phyloP scores from a whole-genome alignment of 2,329 filamentous ascomycete species.

The Lachnellula suecica region DNA sequence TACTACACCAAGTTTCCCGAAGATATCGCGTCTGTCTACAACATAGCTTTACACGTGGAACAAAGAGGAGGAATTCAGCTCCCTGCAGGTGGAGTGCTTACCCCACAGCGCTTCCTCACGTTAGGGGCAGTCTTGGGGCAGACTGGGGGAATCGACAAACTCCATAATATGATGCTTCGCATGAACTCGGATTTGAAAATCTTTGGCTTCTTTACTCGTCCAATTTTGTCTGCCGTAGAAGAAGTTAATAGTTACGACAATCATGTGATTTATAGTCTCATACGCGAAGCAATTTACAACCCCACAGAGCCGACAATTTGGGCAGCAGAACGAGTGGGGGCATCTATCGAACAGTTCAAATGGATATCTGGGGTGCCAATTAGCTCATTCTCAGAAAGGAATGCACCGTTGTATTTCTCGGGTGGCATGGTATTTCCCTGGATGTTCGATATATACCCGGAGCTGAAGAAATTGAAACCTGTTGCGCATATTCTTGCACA shows the following conservation, averaged over 20 bases:
- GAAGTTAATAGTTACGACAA: conserved; percentile 69
- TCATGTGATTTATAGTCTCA: conserved; percentile 77
- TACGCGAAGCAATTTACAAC: conserved; percentile 90
- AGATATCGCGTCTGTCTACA: conserved; percentile 67
- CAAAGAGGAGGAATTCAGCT: conserved; percentile 60
- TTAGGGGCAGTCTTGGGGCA: conserved; percentile 77
- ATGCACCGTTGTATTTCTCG: conserved; percentile 70
- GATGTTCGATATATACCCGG: conserved; percentile 78
- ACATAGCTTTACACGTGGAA: conserved; percentile 64
- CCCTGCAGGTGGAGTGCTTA: conserved; percentile 72
- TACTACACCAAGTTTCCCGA: conserved; percentile 78
- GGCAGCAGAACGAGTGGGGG: conserved; percentile 68
- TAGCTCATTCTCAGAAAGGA: conserved; percentile 22
- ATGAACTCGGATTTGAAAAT: conserved; percentile 71
- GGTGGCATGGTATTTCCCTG: conserved; percentile 92
- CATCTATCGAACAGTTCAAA: conserved; percentile 43
- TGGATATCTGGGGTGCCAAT: conserved; percentile 42
- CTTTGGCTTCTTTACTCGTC: conserved; percentile 73
- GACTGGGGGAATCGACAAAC: conserved; percentile 71
- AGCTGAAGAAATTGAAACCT: conserved; percentile 66
- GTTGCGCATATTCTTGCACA: conserved; percentile 71
- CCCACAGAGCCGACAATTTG: conserved; percentile 67
- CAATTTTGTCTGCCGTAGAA: conserved; percentile 70
- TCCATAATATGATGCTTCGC: conserved; percentile 72
- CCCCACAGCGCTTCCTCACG: conserved; percentile 71